Evolutionary conservation across 805 yeast species (phyloP).

Genomic region (Blastobotrys parvus): DNA sequence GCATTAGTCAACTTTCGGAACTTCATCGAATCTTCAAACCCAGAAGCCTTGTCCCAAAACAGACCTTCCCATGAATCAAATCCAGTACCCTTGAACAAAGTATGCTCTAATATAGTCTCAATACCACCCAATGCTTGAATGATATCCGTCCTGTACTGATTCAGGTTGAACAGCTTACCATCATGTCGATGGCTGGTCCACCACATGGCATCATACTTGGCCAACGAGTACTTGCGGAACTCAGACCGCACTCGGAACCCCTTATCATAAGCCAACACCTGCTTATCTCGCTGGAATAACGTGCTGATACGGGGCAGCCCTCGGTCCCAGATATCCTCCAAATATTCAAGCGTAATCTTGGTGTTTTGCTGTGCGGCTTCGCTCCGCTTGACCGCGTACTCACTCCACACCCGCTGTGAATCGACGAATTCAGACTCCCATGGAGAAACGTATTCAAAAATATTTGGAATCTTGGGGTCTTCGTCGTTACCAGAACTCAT

Average conservation of each 20-base stretch:
- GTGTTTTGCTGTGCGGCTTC: conserved; percentile 83
- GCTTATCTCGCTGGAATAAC: conserved; percentile 88
- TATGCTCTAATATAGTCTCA: conserved; percentile 91
- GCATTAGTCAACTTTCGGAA: conserved; percentile 95
- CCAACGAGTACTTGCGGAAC: conserved; percentile 62
- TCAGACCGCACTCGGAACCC: conserved; percentile 82
- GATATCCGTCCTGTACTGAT: conserved; percentile 89
- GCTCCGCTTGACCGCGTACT: conserved; percentile 80
- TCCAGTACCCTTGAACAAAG: conserved; percentile 93
- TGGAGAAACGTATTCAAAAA: conserved; percentile 83
- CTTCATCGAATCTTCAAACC: conserved; percentile 93
- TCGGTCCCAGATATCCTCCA: conserved; percentile 93
- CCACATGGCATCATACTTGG: conserved; percentile 86
- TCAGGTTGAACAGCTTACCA: conserved; percentile 91
- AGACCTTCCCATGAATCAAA: conserved; percentile 98
- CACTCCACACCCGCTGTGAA: conserved; percentile 97
- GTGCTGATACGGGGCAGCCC: conserved; percentile 97
- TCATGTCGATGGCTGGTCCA: conserved; percentile 93
- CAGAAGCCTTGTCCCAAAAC: conserved; percentile 97
- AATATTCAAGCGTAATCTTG: conserved; percentile 81
- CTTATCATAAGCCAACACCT: conserved; percentile 87
- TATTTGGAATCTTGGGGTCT: conserved; percentile 78
- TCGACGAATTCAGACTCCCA: conserved; percentile 97
- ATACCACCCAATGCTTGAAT: conserved; percentile 97
- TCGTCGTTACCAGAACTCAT: conserved; percentile 62